Conservation (phyloP, 2,329 filamentous ascomycete species). For the Verticillium tricorpus region DNA sequence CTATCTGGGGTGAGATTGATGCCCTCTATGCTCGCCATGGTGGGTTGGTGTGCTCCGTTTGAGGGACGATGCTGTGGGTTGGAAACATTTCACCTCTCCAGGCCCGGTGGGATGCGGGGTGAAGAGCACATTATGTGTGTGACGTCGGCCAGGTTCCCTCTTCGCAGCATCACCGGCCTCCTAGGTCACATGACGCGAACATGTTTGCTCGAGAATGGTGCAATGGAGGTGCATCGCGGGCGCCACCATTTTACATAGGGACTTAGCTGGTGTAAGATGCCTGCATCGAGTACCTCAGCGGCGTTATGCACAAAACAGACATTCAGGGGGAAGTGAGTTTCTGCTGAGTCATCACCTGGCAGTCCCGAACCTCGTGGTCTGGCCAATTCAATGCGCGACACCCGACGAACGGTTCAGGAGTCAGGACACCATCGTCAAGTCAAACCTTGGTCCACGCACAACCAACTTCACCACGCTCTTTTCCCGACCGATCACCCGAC, state of each 20-base stretch:
- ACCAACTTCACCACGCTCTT: slow-evolving; percentile 20
- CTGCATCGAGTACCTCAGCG: no score
- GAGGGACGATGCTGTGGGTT: not conserved
- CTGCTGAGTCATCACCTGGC: not conserved
- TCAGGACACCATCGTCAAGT: not conserved
- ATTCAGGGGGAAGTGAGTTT: not conserved
- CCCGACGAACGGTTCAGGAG: not conserved
- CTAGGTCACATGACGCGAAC: not conserved
- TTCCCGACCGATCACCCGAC: slow-evolving; percentile 5
- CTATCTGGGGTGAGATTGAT: not conserved
- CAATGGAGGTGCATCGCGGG: no score
- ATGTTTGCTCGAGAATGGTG: no score
- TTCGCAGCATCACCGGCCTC: not conserved
- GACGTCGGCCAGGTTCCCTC: not conserved
- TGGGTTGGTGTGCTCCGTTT: not conserved
- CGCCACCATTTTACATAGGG: no score
- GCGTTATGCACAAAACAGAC: no score
- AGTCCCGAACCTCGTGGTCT: not conserved
- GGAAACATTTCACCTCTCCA: not conserved
- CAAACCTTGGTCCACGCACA: not conserved
- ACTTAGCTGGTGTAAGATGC: no score
- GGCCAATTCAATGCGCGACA: not conserved
- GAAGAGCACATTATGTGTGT: not conserved
- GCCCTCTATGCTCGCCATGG: not conserved
- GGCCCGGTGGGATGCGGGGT: not conserved